Evolutionary conservation across 1,139 yeast species (phyloP).

Genomic region (Candida sojae): DNA sequence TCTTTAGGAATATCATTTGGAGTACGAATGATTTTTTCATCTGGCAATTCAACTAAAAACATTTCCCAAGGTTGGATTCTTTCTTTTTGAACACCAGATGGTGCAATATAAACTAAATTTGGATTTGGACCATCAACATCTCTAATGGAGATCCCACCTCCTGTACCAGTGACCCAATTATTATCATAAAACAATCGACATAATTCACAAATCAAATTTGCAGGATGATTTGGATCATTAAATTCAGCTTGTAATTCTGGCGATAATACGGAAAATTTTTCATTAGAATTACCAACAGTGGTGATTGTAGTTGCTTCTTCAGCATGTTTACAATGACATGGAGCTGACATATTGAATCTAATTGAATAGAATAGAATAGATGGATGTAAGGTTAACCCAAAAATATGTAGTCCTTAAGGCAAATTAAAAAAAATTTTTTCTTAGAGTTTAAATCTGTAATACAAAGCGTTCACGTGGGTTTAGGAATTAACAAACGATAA

Average conservation of each 20-base stretch:
- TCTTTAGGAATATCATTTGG: constrained; percentile 53
- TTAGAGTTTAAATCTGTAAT: too few species aligned
- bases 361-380: background rate
- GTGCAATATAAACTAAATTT: constrained; percentile 73
- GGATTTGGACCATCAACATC: constrained; percentile 48
- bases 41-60: constrained; percentile 68
- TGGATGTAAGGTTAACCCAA: too few species aligned
- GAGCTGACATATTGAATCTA: constrained; percentile 19
- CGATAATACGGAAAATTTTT: constrained; percentile 4
- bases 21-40: constrained; percentile 55
- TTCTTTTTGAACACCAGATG: constrained; percentile 95
- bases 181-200: constrained; percentile 76
- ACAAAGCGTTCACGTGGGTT: too few species aligned
- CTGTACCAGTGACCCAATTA: constrained; percentile 96
- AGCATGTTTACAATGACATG: constrained; percentile 18
- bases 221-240: constrained; percentile 71
- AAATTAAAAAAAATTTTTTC: too few species aligned
- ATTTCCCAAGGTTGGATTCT: constrained; percentile 78
- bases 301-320: background rate
- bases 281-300: background rate
- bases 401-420: too few species aligned
- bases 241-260: constrained; percentile 17
- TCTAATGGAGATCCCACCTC: constrained; percentile 88
- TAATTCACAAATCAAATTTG: constrained; percentile 79
- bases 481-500: too few species aligned